These are phyloP conservation scores for Aspergillus hiratsukae DNA, from an alignment of 2,329 filamentous ascomycete species.

Conservation along the genomic window DNA sequence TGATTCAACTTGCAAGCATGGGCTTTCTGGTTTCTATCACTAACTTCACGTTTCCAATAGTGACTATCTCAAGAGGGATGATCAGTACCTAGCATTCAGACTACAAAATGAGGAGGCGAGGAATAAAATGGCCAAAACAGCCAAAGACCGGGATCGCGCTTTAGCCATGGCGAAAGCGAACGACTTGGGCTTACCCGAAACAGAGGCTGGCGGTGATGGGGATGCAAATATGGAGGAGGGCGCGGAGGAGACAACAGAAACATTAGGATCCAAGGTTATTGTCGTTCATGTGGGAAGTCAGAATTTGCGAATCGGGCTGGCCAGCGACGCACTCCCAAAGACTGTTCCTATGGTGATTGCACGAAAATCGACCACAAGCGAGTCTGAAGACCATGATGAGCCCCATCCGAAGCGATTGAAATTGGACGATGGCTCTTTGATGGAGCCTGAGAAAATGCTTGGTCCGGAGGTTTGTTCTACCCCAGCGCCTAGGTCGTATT, in stretches of 20 bases:
- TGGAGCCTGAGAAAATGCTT: slow-evolving; percentile 72
- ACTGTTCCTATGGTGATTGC: slow-evolving; percentile 92
- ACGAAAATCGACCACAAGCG: slow-evolving; percentile 69
- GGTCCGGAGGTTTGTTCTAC: slow-evolving; percentile 66
- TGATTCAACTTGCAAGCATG: background rate
- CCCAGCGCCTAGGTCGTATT: background rate
- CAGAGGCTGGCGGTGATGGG: slow-evolving; percentile 37
- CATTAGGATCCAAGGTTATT: slow-evolving; percentile 82
- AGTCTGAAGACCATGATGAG: slow-evolving; percentile 76
- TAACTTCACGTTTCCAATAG: slow-evolving; percentile 43
- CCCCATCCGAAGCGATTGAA: slow-evolving; percentile 67
- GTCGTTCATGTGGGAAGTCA: slow-evolving; percentile 95
- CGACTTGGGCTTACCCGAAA: slow-evolving; percentile 57
- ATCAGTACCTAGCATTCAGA: slow-evolving; percentile 85
- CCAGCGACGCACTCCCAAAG: slow-evolving; percentile 92
- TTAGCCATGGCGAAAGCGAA: slow-evolving; percentile 69
- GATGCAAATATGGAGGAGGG: slow-evolving; percentile 56
- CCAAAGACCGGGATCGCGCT: slow-evolving; percentile 81
- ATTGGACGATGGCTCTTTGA: slow-evolving; percentile 47
- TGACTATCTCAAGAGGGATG: slow-evolving; percentile 97
- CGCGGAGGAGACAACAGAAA: slow-evolving; percentile 53
- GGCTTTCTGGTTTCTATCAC: background rate
- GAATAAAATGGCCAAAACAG: slow-evolving; percentile 76
- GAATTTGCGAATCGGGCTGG: slow-evolving; percentile 87
- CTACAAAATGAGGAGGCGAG: slow-evolving; percentile 82